These are phyloP conservation scores for Fusarium ambrosium DNA, from an alignment of 2,329 filamentous ascomycete species.

Conservation along the genomic window DNA sequence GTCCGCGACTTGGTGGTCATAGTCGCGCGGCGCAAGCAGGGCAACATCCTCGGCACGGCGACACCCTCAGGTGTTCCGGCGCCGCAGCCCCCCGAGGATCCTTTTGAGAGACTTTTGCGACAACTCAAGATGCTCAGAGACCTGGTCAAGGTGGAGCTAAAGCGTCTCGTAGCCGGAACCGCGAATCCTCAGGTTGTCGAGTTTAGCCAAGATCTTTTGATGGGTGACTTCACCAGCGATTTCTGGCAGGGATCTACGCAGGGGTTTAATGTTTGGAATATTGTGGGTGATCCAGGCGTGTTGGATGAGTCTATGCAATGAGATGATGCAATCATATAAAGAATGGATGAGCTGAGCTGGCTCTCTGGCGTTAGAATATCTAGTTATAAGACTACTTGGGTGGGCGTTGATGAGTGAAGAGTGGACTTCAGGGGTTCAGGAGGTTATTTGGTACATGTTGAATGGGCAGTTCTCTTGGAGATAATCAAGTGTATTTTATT, in stretches of 20 bases:
- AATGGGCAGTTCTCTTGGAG: slow-evolving; percentile 9
- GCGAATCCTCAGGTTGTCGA: slow-evolving; percentile 34
- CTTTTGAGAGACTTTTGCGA: slow-evolving; percentile 50
- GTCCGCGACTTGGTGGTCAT: slow-evolving; percentile 49
- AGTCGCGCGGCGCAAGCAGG: slow-evolving; percentile 48
- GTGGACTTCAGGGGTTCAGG: background rate
- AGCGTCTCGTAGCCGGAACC: slow-evolving; percentile 42
- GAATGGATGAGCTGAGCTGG: background rate
- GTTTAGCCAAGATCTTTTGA: slow-evolving; percentile 41
- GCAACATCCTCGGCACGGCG: slow-evolving; percentile 34
- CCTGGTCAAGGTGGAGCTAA: slow-evolving; percentile 50
- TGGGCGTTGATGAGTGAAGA: background rate
- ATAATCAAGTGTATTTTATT: slow-evolving; percentile 8
- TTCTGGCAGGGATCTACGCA: slow-evolving; percentile 45
- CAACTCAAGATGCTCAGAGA: slow-evolving; percentile 50
- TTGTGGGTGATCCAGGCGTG: slow-evolving; percentile 46
- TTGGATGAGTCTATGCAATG: slow-evolving; percentile 34
- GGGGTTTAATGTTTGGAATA: slow-evolving; percentile 45
- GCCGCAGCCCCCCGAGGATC: slow-evolving; percentile 46
- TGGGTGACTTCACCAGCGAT: slow-evolving; percentile 43
- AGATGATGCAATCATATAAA: background rate
- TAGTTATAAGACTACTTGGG: background rate
- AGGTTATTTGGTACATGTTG: background rate
- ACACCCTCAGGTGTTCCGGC: slow-evolving; percentile 17
- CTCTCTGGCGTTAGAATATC: slow-evolving; percentile 7